A percentile compares a stretch with the other conserved stretches of the same genome.
Evolutionary conservation across 805 yeast genomes (phyloP).

Genomic region (Saccharomycopsis fermentans): DNA sequence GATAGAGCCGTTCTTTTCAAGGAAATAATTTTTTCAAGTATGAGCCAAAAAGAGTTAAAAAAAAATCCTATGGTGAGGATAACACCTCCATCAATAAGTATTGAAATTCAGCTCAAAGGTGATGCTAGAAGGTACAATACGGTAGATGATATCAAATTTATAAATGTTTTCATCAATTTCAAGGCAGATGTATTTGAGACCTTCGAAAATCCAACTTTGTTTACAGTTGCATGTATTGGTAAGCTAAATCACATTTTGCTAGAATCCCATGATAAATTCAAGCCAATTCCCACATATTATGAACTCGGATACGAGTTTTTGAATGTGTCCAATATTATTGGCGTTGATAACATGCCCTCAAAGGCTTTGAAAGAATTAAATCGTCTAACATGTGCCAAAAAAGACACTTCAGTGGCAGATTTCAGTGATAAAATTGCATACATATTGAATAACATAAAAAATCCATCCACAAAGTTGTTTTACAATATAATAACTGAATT

Average conservation of each 20-base stretch:
- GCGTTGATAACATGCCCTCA: background rate
- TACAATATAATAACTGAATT: constrained; percentile 16
- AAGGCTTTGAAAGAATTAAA: background rate
- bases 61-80: background rate
- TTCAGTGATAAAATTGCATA: background rate
- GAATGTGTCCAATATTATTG: constrained; percentile 10
- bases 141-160: background rate
- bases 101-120: background rate
- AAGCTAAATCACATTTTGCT: background rate
- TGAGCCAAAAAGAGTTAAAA: background rate
- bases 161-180: background rate
- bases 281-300: constrained; percentile 14
- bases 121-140: background rate
- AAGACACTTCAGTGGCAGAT: background rate
- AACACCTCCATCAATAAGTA: background rate
- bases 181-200: background rate
- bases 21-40: background rate
- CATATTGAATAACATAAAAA: constrained; percentile 7
- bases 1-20: background rate
- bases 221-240: background rate
- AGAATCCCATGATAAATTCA: background rate
- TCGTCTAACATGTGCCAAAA: background rate
- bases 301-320: constrained; percentile 16
- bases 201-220: background rate
- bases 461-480: constrained; percentile 14